Evolutionary conservation across 2,329 filamentous ascomycete genomes (phyloP), one percentile per base, ranked within the genome.

Genomic region (Ascochyta rabiei): DNA sequence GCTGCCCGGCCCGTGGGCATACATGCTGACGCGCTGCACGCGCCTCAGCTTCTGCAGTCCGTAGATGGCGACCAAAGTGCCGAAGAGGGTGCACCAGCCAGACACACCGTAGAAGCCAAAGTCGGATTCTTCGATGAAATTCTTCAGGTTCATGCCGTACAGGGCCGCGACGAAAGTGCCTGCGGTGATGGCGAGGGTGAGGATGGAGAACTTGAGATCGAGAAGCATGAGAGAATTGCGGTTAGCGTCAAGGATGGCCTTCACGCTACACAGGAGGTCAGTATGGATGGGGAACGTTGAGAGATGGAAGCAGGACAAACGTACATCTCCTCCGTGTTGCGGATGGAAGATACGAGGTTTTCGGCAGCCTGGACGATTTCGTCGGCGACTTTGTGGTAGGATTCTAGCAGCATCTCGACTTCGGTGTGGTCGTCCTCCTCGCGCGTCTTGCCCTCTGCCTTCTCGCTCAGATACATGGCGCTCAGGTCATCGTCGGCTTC

Each of bases 81-180:
- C 91, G 73, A 93, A 87, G 52, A 88, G 67, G 52, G 88, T 83
- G 53, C 90, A 96, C 57, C 84, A 80, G 16, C 79, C 81, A 2
- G 89, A 91, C 56, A 99, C 87, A 48, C 85, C 85, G 41, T 82
- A 83, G 74, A 99, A 98, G 10, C 93, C 95, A 75, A 91, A 84
- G 75, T 91, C 85, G 1, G 90, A 93, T 73, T 98, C 93, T 79
- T 99, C 95, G 67, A 98, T 91, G 76, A 97, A 98, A 77, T 98
- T 98, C 73, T 97, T 96, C 61, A 99, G 81, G 79, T 99, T 99
- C 93, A 98, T 98, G 66, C 95, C 95, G 82, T 98, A 99, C n/a
- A 99, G 86, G n/a, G 93, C 93, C 8, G 95, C 96, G 67, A 97
- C 84, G 72, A 98, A 96, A 44, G 95, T 97, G 50, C 95, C 95